These are phyloP conservation scores for Diaporthe destruens DNA, from an alignment of 2,329 filamentous ascomycete genomes.

Conservation along the genomic window DNA sequence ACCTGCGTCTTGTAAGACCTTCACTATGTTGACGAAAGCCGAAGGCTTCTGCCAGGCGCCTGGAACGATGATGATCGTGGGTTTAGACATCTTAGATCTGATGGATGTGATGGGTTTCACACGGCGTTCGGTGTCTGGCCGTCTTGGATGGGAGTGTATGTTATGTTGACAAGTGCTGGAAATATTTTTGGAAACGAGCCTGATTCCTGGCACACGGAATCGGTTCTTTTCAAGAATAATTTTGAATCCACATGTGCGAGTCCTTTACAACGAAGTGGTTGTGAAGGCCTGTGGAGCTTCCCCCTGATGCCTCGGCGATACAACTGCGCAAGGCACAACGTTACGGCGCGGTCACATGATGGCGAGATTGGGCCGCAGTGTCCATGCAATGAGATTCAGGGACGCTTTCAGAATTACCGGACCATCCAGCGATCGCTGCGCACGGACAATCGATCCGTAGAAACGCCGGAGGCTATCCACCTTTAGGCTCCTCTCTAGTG, in stretches of 20 bases:
- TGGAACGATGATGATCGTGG: conserved; percentile 29
- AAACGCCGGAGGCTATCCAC: background rate
- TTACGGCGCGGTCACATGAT: background rate
- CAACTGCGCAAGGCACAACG: background rate
- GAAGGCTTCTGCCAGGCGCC: conserved; percentile 32
- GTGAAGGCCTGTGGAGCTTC: background rate
- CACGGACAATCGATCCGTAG: background rate
- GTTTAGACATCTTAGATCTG: background rate
- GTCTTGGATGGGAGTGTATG: background rate
- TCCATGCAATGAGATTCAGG: background rate
- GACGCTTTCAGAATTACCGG: background rate
- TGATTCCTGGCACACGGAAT: background rate
- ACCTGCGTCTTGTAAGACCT: conserved; percentile 14
- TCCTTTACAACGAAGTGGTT: background rate
- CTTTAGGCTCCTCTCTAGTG: background rate
- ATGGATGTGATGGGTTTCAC: no score
- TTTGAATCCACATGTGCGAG: background rate
- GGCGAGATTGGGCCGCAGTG: background rate
- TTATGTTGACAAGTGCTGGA: no score
- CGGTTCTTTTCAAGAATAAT: background rate
- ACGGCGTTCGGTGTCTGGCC: no score
- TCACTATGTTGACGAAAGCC: conserved; percentile 8
- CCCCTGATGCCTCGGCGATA: background rate
- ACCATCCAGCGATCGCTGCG: conserved; percentile 1
- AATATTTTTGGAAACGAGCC: background rate